phyloP scores from a whole-genome alignment of 352 stramenopile genomes.

The Globisporangium emineosum region DNA sequence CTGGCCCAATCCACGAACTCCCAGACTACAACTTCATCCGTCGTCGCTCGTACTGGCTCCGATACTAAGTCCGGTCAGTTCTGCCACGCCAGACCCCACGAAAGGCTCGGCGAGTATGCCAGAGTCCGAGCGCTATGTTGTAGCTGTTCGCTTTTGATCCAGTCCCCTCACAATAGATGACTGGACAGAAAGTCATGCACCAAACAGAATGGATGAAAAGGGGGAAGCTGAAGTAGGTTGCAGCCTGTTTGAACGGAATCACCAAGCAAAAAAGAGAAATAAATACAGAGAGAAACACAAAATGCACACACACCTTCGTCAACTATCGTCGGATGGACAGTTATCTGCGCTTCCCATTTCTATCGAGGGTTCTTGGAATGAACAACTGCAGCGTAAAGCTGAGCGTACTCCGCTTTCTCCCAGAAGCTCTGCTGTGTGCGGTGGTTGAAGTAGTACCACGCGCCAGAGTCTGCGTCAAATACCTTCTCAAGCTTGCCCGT shows the following conservation, averaged over 20 bases:
- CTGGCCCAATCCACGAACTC: conserved; percentile 98
- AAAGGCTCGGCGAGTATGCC: not conserved
- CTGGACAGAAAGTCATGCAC: not conserved
- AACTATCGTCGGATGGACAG: not conserved
- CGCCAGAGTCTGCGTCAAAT: conserved; percentile 34
- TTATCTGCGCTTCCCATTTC: not conserved
- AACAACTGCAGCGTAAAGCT: conserved; percentile 12
- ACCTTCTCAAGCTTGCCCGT: conserved; percentile 37
- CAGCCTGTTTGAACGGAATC: conserved; percentile 10
- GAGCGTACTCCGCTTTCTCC: conserved; percentile 35
- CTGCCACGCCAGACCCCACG: not conserved
- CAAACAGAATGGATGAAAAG: not conserved
- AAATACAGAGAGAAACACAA: conserved; percentile 20
- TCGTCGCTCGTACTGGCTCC: conserved; percentile 97
- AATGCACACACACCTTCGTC: conserved; percentile 8
- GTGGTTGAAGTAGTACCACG: conserved; percentile 59
- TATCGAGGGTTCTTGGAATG: not conserved
- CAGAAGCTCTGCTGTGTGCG: conserved; percentile 53
- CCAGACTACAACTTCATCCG: conserved; percentile 99
- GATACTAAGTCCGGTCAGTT: conserved; percentile 61
- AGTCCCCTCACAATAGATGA: conserved; percentile 17
- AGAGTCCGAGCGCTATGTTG: not conserved
- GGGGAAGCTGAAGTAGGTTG: not conserved
- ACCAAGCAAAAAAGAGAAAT: conserved; percentile 26
- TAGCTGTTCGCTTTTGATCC: conserved; percentile 3